A percentile compares a stretch with the other conserved stretches of the same genome.
phyloP scores from a whole-genome alignment of 202 grass and related monocot species.

The Saccharum hybrid region DNA sequence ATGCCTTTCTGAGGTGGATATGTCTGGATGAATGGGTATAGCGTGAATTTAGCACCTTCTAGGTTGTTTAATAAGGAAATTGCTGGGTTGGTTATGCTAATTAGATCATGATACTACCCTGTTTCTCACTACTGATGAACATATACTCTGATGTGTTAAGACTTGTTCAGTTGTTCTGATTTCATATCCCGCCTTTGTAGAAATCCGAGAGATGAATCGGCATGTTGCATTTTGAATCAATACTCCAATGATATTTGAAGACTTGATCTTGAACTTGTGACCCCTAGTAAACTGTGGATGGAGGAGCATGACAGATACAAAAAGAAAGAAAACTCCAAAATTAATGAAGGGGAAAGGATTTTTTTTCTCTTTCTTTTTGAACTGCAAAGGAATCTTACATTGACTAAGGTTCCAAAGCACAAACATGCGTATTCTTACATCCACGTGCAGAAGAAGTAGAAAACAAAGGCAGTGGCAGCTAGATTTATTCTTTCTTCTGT shows the following conservation, averaged over 20 bases:
- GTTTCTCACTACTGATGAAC: background rate
- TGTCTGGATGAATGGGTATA: background rate
- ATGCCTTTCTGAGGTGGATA: background rate
- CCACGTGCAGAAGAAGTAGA: background rate
- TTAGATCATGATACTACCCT: background rate
- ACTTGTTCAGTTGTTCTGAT: background rate
- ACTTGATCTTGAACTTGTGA: background rate
- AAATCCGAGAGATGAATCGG: too few species aligned
- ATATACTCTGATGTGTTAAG: too few species aligned
- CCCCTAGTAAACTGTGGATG: background rate
- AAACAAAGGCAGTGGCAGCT: conserved; percentile 4
- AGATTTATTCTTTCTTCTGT: conserved; percentile 15
- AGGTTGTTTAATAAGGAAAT: background rate
- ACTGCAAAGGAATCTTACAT: conserved; percentile 17
- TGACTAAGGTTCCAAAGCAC: background rate
- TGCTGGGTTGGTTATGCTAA: background rate
- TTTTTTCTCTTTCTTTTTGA: background rate
- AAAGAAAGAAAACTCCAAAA: conserved; percentile 2
- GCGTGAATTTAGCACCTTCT: background rate
- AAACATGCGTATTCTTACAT: conserved; percentile 5
- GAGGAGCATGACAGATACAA: background rate
- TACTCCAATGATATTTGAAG: background rate
- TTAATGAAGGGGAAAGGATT: background rate
- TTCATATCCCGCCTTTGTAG: too few species aligned
- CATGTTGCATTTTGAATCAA: conserved; percentile 4